Evolutionary conservation across 306 rosid genomes (phyloP).

Genomic region (Sechiopsis laciniata): DNA sequence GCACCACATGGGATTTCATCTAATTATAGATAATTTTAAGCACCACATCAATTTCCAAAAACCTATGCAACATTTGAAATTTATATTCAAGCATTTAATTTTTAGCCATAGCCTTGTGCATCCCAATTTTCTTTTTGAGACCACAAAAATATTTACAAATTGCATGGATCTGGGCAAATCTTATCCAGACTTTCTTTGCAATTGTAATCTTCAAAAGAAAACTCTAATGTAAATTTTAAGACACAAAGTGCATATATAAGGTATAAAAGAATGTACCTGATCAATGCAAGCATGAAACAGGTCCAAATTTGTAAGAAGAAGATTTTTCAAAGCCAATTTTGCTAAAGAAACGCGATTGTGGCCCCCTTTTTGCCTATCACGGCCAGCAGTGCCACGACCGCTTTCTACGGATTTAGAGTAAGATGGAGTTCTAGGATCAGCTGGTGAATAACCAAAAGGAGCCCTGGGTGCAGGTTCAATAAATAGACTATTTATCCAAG

Average conservation of each 20-base stretch:
- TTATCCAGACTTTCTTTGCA: no score
- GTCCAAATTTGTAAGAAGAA: constrained; percentile 87
- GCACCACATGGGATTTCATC: not conserved
- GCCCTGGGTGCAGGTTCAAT: constrained; percentile 89
- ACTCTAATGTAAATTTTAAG: not conserved
- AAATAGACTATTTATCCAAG: constrained; percentile 95
- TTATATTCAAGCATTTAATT: not conserved
- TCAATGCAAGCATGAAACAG: constrained; percentile 96
- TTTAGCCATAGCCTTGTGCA: not conserved
- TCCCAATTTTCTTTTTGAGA: not conserved
- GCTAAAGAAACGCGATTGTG: constrained; percentile 85
- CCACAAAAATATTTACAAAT: not conserved
- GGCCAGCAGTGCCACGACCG: constrained; percentile 72
- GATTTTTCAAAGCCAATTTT: constrained; percentile 86
- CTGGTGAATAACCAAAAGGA: constrained; percentile 96
- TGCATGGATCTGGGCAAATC: not conserved
- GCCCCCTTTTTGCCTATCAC: constrained; percentile 89
- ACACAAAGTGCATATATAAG: not conserved
- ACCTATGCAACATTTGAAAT: not conserved
- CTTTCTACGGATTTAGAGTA: constrained; percentile 80
- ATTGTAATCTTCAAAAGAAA: not conserved
- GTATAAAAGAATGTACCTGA: constrained; percentile 53
- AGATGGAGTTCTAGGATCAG: constrained; percentile 97
- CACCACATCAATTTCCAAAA: not conserved
- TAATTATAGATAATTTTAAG: not conserved